Percentiles rank a stretch among this genome's conserved stretches.
These are phyloP conservation scores for Atalantia buxifolia DNA, from an alignment of 345 rosid species.

Conservation along the genomic window DNA sequence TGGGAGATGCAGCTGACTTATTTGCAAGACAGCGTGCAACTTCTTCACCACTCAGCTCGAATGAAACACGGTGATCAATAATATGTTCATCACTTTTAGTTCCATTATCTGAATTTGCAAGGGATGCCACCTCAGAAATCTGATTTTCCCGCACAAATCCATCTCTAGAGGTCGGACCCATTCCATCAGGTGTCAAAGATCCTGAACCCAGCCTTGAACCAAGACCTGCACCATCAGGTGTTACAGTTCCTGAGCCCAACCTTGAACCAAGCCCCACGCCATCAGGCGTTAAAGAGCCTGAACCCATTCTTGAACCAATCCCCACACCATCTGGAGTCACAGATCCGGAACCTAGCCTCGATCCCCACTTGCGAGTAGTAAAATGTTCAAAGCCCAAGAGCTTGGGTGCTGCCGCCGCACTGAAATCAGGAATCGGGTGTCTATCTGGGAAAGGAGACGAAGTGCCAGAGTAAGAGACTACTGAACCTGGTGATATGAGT, in stretches of 20 bases:
- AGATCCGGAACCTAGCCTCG: constrained; percentile 80
- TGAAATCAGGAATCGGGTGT: constrained; percentile 55
- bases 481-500: constrained; percentile 80
- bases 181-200: constrained; percentile 63
- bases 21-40: constrained; percentile 84
- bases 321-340: constrained; percentile 72
- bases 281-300: constrained; percentile 79
- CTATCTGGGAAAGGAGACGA: constrained; percentile 86
- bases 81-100: constrained; percentile 36
- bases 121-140: constrained; percentile 46
- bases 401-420: constrained; percentile 61
- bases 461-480: constrained; percentile 72
- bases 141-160: constrained; percentile 35
- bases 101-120: constrained; percentile 44
- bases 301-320: constrained; percentile 46
- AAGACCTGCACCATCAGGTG: constrained; percentile 67
- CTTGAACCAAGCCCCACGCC: constrained; percentile 73
- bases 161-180: constrained; percentile 41
- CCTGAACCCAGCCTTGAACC: constrained; percentile 71
- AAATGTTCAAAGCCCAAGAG: constrained; percentile 65
- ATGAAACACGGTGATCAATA: constrained; percentile 75
- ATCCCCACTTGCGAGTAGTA: constrained; percentile 78
- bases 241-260: constrained; percentile 66
- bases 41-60: constrained; percentile 93
- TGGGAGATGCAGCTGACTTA: constrained; percentile 35